These are phyloP conservation scores for Akanthomyces uredinophilus DNA, from an alignment of 2,329 filamentous ascomycete genomes.

Conservation along the genomic window DNA sequence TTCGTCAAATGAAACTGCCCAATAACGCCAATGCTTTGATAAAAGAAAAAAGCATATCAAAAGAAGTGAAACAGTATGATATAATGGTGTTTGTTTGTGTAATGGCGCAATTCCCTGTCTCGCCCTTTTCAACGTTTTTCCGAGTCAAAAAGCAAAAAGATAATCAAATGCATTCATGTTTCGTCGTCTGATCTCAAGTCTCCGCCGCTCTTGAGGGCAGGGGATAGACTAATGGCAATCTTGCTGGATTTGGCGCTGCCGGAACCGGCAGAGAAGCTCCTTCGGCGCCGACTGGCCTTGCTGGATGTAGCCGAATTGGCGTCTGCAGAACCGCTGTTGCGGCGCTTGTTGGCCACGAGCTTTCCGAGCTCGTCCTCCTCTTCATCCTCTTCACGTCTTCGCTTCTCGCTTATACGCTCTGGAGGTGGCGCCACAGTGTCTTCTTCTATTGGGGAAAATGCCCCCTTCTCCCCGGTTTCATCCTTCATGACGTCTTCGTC, in stretches of 20 bases:
- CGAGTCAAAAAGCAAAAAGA: not conserved
- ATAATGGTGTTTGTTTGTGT: constrained; percentile 3
- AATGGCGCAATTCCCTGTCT: not conserved
- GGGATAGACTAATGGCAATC: constrained; percentile 54
- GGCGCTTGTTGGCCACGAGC: constrained; percentile 61
- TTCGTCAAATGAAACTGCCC: constrained; percentile 4
- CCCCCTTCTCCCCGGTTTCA: constrained; percentile 14
- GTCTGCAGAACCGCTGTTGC: constrained; percentile 51
- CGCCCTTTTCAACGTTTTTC: not conserved
- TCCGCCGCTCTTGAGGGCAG: constrained; percentile 36
- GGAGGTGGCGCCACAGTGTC: constrained; percentile 46
- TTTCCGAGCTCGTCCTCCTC: constrained; percentile 91
- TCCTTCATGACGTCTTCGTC: constrained; percentile 22
- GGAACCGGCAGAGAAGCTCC: constrained; percentile 39
- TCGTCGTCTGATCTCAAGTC: constrained; percentile 36
- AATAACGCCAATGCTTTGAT: constrained; percentile 11
- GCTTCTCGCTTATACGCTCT: constrained; percentile 81
- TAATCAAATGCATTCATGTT: constrained; percentile 23
- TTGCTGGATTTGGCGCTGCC: constrained; percentile 43
- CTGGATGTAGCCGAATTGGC: constrained; percentile 35
- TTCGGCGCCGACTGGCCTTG: constrained; percentile 26
- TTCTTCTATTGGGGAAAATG: constrained; percentile 18
- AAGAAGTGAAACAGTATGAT: not conserved
- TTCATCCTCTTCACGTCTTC: constrained; percentile 80
- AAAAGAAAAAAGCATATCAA: constrained; percentile 5